A percentile compares a stretch with the other conserved stretches of the same genome.
Conservation (phyloP, 225 moss, liverwort and hornwort species). For the Sphagnum contortum region DNA sequence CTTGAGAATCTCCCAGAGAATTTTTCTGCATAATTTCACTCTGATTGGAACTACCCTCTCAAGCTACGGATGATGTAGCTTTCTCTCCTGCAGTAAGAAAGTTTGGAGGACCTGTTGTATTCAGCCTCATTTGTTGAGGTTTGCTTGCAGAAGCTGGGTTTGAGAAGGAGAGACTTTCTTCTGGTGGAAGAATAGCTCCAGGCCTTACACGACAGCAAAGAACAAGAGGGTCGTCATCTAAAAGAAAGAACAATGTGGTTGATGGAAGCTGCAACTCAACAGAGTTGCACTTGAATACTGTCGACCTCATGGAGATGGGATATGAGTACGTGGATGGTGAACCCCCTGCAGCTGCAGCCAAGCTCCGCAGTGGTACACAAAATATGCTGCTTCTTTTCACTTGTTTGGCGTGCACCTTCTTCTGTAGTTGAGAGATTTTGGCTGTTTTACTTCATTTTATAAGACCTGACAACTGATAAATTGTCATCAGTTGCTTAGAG, state of each 20-base stretch:
- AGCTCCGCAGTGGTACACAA: conserved; percentile 70
- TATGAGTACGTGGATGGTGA: conserved; percentile 58
- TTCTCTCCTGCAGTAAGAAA: too few species aligned
- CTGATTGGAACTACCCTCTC: too few species aligned
- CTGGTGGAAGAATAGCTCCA: conserved; percentile 22
- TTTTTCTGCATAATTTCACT: too few species aligned
- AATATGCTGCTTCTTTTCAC: not conserved
- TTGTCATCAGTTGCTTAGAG: too few species aligned
- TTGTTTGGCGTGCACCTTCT: too few species aligned
- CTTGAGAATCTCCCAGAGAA: too few species aligned
- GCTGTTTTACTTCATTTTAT: too few species aligned
- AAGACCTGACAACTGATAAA: too few species aligned
- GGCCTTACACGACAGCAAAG: conserved; percentile 80
- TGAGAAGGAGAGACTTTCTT: conserved; percentile 48
- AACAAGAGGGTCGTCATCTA: conserved; percentile 56
- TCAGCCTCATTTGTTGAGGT: not conserved
- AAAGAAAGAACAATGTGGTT: conserved; percentile 45
- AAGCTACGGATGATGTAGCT: too few species aligned
- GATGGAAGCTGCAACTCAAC: conserved; percentile 21
- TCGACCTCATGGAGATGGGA: conserved; percentile 30
- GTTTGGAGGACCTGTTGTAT: not conserved
- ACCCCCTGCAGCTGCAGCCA: conserved; percentile 87
- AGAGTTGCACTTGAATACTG: conserved; percentile 43
- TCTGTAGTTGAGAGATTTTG: too few species aligned
- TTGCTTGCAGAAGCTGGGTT: conserved; percentile 24